Evolutionary conservation across 2,329 filamentous ascomycete genomes (phyloP), one percentile per base, ranked within the genome.

Genomic region (Pseudocercospora cruenta): DNA sequence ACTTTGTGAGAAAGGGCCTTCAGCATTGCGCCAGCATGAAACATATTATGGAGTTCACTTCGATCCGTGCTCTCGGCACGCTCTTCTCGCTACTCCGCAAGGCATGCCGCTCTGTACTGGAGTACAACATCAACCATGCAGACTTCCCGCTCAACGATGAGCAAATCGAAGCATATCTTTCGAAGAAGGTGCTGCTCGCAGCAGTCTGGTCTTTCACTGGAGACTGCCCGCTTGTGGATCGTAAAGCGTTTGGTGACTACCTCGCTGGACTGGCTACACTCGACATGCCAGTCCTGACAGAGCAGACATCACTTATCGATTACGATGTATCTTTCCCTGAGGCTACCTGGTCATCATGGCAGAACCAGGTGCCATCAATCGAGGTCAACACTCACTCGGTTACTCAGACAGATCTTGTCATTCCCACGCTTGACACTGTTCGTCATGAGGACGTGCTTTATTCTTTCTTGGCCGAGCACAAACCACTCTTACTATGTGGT

Each of bases 391-490:
- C 96, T 0, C 96, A 99, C 79, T 97, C 94, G 4, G 91, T 99
- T 75, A 97, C 92, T 0, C 94, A 99, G 78, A 99, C 96, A 1
- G 96, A 99, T 79, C 92, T 98, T 47, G 95, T 99, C 68, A 99
- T 99, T 75, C 96, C 95, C 1, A 99, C 95, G 0, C 84, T 99
- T 58, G 95, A 99, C 78, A 99, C 96, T 28, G 91, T 99, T 53
- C 92, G 95, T 31, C 95, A 99, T 74, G 95, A 99, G 79, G 95
- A 98, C 80, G 92, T 99, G n/a, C 85, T 99, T 16, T 99, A 99
- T 83, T 99, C 96, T 3, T 99, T 95, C 95, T 88, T 99, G 53
- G 95, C 96, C 16, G 95, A 99, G 79, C 95, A 99, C 78, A 99
- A 99, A 82, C 95, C 96, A 12, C 85, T 99, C 19, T 84, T 99